Conservation (phyloP, 805 yeast genomes). For the Kazachstania viticola region DNA sequence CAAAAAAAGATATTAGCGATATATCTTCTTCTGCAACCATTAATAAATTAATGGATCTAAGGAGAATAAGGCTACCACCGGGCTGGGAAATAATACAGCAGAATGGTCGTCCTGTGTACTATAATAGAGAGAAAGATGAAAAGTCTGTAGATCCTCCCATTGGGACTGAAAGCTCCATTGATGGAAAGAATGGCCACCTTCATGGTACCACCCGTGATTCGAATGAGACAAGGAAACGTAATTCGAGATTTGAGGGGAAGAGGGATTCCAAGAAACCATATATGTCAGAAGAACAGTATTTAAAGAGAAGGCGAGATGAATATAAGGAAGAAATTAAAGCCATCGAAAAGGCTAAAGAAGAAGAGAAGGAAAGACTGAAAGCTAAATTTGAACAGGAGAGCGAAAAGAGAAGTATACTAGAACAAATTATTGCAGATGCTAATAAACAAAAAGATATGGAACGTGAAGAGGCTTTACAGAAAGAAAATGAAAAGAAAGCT, state of each 20-base stretch:
- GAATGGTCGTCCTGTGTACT: constrained; percentile 25
- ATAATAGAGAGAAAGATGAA: constrained; percentile 21
- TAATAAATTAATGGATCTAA: constrained; percentile 19
- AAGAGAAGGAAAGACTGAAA: constrained; percentile 15
- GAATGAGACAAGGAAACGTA: not conserved
- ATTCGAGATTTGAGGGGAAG: not conserved
- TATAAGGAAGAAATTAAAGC: constrained; percentile 16
- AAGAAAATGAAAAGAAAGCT: constrained; percentile 15
- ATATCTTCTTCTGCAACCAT: constrained; percentile 2
- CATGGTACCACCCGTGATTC: not conserved
- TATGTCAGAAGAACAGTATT: constrained; percentile 20
- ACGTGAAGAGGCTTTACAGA: constrained; percentile 8
- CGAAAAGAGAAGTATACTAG: constrained; percentile 14
- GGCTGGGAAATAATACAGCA: constrained; percentile 28
- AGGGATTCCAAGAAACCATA: not conserved
- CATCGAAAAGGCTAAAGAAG: constrained; percentile 14
- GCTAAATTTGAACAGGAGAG: constrained; percentile 16
- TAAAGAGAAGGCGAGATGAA: constrained; percentile 22
- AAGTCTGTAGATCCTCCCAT: constrained; percentile 24
- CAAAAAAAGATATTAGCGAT: constrained; percentile 35
- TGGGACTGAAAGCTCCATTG: constrained; percentile 4
- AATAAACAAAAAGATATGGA: constrained; percentile 20
- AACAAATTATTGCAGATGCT: constrained; percentile 10
- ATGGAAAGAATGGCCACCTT: not conserved
- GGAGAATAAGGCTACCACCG: constrained; percentile 24